Evolutionary conservation across 805 yeast species (phyloP).

Genomic region (Candida khao-thaluensis): DNA sequence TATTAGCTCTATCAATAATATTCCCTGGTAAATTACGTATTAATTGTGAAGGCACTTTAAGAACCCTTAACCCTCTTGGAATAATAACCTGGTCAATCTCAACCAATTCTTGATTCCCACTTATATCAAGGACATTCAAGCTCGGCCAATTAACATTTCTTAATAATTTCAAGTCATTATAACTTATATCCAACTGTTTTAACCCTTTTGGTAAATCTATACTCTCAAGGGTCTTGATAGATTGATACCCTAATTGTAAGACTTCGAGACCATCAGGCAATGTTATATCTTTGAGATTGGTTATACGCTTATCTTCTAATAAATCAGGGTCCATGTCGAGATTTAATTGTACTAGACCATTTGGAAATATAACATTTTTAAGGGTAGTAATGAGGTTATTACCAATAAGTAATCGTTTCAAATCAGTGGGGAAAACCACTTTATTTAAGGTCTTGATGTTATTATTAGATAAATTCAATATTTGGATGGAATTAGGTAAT

Average conservation of each 20-base stretch:
- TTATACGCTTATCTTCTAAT: conserved; percentile 43
- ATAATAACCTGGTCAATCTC: conserved; percentile 36
- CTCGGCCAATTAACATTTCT: conserved; percentile 38
- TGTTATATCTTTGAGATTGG: conserved; percentile 41
- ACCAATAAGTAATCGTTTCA: conserved; percentile 39
- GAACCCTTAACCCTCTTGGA: conserved; percentile 39
- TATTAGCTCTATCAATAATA: conserved; percentile 41
- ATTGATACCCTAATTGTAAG: conserved; percentile 39
- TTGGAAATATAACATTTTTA: conserved; percentile 43
- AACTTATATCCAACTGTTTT: conserved; percentile 32
- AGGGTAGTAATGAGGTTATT: conserved; percentile 44
- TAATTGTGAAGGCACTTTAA: conserved; percentile 35
- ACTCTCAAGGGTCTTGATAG: conserved; percentile 37
- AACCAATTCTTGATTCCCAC: conserved; percentile 42
- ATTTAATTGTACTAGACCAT: conserved; percentile 38
- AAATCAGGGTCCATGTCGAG: conserved; percentile 41
- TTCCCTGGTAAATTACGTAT: conserved; percentile 35
- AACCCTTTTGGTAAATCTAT: conserved; percentile 38
- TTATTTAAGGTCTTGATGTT: conserved; percentile 46
- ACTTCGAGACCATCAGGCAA: conserved; percentile 37
- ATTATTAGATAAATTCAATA: conserved; percentile 36
- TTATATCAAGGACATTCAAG: conserved; percentile 34
- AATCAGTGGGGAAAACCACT: conserved; percentile 36
- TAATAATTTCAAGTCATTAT: conserved; percentile 39
- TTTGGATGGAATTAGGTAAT: conserved; percentile 40